Conservation (phyloP, 208 protist species). For the Acanthamoeba quina region DNA sequence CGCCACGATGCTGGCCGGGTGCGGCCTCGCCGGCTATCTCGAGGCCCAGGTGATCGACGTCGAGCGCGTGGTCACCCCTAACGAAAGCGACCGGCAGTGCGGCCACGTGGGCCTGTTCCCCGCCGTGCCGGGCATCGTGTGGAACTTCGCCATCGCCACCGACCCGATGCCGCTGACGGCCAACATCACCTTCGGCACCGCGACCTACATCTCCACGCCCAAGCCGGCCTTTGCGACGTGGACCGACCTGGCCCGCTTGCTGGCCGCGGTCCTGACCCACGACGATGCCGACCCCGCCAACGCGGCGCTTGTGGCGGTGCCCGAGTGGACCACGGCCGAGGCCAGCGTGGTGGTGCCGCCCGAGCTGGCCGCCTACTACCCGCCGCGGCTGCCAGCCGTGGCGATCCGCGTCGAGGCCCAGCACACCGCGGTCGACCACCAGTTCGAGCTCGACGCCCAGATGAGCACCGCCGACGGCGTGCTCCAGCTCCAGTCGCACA, state of each 20-base stretch:
- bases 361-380: slow-evolving; percentile 9
- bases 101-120: slow-evolving; percentile 11
- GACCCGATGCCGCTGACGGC: not conserved
- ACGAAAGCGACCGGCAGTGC: not conserved
- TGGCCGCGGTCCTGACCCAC: not conserved
- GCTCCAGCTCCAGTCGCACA: not conserved
- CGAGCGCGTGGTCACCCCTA: not conserved
- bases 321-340: not conserved
- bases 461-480: slow-evolving; percentile 4
- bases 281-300: not conserved
- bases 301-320: not conserved
- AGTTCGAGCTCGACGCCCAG: not conserved
- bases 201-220: not conserved
- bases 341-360: not conserved
- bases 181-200: not conserved
- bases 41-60: not conserved
- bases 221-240: slow-evolving; percentile 35
- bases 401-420: not conserved
- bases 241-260: not conserved
- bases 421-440: not conserved
- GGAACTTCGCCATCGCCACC: not conserved
- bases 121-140: slow-evolving; percentile 24
- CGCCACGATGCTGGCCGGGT: not conserved
- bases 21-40: not conserved
- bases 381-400: not conserved